Base-by-base conservation (phyloP, 139 green algal species). In the Picochlorum sp. region DNA sequence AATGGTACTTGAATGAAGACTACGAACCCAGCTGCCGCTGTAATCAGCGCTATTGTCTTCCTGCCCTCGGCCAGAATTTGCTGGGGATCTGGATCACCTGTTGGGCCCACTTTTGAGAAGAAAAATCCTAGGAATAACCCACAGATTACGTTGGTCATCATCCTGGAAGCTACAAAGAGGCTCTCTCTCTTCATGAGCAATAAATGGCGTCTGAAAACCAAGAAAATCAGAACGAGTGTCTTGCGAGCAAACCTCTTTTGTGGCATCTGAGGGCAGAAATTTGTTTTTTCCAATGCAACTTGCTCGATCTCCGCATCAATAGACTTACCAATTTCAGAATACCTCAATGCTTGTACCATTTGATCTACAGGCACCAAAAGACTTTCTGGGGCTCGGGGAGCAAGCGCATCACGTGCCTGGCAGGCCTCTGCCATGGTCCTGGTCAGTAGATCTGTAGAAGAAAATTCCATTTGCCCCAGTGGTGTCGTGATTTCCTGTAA, bases 401-500 rank as follows among this genome's bases (percentile, higher is more conserved):
- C 23, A 60, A 52, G 44, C 9, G 38, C 18, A 21, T 38, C 2
- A 55, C 44, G 20, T 31, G 20, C 10, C 67, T 59, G 10, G 38
- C 3, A 21, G 47, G 2, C 64, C 18, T 49, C 41, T 50, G 4
- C 13, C 64, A 11, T 16, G 30, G 57, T 24, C 24, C 14, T 15
- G 2, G 26, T 16, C 52, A 77, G 58, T 49, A 73, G 37, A 3
- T 30, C 65, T 5, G 65, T 11, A 3, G 38, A 61, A 21, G 71
- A 52, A 26, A 73, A 77, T 3, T 65, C 30, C 16, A 62, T 58
- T 60, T 73, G 65, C 2, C 71, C 71, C 47, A 70, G 20, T 2
- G 71, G 71, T 0, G 71, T 77, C 10, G 71, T 73, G n/a, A 77
- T 65, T 28, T 77, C 86, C 69, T 86, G 76, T 47, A 92, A 68